Conservation (phyloP, 257 asterid genomes). For the Ilex asprella region DNA sequence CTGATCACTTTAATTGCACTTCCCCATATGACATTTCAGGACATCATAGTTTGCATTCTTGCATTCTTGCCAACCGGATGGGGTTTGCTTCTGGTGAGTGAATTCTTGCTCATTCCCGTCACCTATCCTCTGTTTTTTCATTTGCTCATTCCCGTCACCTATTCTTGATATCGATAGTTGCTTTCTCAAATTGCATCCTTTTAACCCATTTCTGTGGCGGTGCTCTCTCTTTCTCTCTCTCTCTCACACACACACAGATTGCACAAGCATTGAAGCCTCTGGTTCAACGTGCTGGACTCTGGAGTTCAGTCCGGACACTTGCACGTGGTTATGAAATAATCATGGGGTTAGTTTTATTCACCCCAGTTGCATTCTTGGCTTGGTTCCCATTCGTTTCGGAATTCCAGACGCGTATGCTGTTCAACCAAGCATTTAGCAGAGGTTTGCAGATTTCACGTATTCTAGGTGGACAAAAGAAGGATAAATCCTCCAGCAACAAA, state of each 20-base stretch:
- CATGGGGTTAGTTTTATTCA: conserved; percentile 76
- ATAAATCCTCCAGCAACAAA: conserved; percentile 68
- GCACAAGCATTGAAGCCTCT: conserved; percentile 76
- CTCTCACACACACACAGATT: conserved; percentile 36
- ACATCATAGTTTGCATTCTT: conserved; percentile 72
- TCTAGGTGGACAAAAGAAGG: conserved; percentile 96
- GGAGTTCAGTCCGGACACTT: conserved; percentile 77
- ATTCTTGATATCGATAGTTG: not conserved
- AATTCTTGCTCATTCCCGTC: not conserved
- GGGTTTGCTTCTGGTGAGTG: conserved; percentile 85
- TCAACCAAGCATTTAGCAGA: conserved; percentile 96
- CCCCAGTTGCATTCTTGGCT: conserved; percentile 93
- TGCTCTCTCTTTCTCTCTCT: not conserved
- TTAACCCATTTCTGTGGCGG: not conserved
- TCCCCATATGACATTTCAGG: conserved; percentile 66
- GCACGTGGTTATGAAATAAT: conserved; percentile 77
- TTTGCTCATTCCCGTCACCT: not conserved
- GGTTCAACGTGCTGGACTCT: conserved; percentile 38
- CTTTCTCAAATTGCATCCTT: not conserved
- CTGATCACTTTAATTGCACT: conserved; percentile 56
- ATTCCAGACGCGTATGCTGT: conserved; percentile 91
- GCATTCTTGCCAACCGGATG: conserved; percentile 98
- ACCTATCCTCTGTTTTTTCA: not conserved
- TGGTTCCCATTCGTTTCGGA: conserved; percentile 99
- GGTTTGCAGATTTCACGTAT: conserved; percentile 97